phyloP scores from a whole-genome alignment of 257 asterid genomes.

The Nicotiana obtusifolia region DNA sequence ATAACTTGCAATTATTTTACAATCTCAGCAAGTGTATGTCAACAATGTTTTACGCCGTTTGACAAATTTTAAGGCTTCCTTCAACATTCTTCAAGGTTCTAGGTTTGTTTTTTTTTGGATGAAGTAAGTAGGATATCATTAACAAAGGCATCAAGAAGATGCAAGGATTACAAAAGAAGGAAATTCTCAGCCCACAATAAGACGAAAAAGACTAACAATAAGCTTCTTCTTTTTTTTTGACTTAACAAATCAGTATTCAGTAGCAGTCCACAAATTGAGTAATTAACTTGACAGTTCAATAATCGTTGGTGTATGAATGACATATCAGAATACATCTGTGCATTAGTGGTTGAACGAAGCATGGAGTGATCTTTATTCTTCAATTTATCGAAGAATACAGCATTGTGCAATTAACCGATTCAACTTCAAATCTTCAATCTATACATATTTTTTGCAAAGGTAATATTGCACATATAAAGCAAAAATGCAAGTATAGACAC shows the following conservation, averaged over 20 bases:
- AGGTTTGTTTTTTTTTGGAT: not conserved
- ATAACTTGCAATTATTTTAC: not conserved
- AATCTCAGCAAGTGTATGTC: not conserved
- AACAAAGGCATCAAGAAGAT: too few species aligned
- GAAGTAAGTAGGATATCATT: too few species aligned
- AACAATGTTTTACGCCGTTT: not conserved
- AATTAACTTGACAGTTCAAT: not conserved
- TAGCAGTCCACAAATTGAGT: not conserved
- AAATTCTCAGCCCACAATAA: too few species aligned
- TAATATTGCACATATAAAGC: not conserved
- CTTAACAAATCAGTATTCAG: not conserved
- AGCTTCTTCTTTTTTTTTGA: not conserved
- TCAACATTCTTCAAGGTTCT: not conserved
- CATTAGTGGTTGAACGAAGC: not conserved
- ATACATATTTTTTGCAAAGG: slow-evolving; percentile 1
- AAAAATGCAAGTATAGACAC: not conserved
- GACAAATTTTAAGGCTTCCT: not conserved
- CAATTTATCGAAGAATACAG: not conserved
- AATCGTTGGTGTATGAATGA: not conserved
- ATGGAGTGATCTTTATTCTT: not conserved
- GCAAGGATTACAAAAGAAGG: too few species aligned
- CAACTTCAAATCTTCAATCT: not conserved
- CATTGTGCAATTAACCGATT: not conserved
- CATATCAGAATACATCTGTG: not conserved
- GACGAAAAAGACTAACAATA: too few species aligned